Conservation (phyloP, 2,329 filamentous ascomycete genomes). For the Teratosphaeria nubilosa region DNA sequence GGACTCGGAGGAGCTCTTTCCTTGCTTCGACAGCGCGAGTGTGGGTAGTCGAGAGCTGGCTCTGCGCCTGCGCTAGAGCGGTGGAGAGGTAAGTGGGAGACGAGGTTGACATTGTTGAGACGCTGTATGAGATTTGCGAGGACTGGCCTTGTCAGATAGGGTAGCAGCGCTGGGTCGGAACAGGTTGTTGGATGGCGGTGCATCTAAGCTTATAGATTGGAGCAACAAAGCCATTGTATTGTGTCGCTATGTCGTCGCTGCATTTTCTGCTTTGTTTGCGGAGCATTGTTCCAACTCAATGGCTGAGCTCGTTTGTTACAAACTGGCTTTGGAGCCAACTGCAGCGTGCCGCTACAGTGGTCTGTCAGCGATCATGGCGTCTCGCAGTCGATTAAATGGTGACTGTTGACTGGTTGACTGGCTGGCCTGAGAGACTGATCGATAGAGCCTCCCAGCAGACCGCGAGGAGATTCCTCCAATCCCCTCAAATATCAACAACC, state of each 20-base stretch:
- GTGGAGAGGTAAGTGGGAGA: not conserved
- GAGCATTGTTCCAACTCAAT: not conserved
- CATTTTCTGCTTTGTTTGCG: not conserved
- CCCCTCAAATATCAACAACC: constrained; percentile 19
- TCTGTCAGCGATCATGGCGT: no score
- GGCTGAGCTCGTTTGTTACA: no score
- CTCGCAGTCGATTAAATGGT: no score
- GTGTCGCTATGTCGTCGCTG: not conserved
- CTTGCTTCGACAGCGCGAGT: not conserved
- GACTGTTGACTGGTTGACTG: no score
- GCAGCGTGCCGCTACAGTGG: no score
- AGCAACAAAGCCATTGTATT: not conserved
- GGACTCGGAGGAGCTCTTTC: not conserved
- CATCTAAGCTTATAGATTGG: not conserved
- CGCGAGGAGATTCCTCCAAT: not conserved
- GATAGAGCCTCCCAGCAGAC: no score
- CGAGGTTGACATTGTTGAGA: not conserved
- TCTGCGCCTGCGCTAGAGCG: not conserved
- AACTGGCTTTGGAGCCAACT: no score
- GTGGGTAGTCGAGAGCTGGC: not conserved
- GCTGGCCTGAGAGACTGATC: no score
- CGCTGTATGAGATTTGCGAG: not conserved
- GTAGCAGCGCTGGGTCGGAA: not conserved
- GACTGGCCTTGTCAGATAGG: not conserved
- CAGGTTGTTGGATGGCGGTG: not conserved